Evolutionary conservation across 495 filamentous ascomycete genomes (phyloP), one percentile per base, ranked within the genome.

Genomic region (Aeminium ludgeri): DNA sequence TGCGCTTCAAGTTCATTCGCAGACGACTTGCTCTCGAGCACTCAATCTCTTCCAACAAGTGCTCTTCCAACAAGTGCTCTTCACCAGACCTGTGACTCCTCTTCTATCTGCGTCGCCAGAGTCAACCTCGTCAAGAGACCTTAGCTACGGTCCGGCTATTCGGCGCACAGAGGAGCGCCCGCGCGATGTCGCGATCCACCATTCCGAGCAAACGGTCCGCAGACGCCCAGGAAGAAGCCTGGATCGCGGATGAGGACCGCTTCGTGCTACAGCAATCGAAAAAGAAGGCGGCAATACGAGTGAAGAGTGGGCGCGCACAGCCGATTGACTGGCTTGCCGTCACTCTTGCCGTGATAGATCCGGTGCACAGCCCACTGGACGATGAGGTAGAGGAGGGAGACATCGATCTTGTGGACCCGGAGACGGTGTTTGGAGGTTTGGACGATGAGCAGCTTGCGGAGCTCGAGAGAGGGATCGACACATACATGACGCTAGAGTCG

Each of bases 201-300:
- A 40, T 56, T 5, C 56, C 56, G 0, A 45, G 40, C 16, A 63
- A 63, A 39, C 60, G 60, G 1, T 39, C 52, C 8, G 57, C 60
- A 10, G 54, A 59, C 35, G 54, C 52, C 17, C 54, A 60, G 36
- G 61, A 65, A 48, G 61, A 54, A 34, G 60, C 59, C 12, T 99
- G 91, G 72, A 78, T 99, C 17, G 78, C 86, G 38, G 82, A 89
- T 55, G 89, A 99, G 59, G 89, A 96, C 61, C 72, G 79, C 39
- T 99, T 99, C 54, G 89, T 99, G 16, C 65, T 99, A 48, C 86
- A 86, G 58, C 89, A 99, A 58, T 80, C 89, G 19, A 96, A 95
- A 64, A 96, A 91, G 65, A 96, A 95, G 65, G 87, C 89, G 29
- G 82, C 85, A 51, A 92, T 99, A 42, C 77, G 89, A 5, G 86